These are phyloP conservation scores for Leccinum uliginosum DNA, from an alignment of 768 basidiomycete species.

Conservation along the genomic window DNA sequence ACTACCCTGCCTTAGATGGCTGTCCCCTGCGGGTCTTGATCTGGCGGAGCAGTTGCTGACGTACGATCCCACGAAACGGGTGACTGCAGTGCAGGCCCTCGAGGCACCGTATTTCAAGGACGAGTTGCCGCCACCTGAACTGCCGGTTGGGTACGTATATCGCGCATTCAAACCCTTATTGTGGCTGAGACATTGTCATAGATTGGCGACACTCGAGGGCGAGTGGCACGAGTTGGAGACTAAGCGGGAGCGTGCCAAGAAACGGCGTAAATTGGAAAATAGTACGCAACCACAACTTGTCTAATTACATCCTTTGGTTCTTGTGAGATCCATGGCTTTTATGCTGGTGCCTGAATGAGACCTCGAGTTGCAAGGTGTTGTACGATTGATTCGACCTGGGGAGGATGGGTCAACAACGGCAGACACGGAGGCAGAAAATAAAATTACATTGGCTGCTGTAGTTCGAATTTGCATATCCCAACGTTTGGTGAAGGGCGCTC, in stretches of 20 bases:
- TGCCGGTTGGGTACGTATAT: slow-evolving; percentile 69
- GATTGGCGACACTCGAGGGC: slow-evolving; percentile 77
- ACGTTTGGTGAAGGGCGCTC: slow-evolving; percentile 84
- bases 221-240: slow-evolving; percentile 99
- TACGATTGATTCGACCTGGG: slow-evolving; percentile 81
- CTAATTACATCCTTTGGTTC: slow-evolving; percentile 24
- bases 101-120: slow-evolving; percentile 77
- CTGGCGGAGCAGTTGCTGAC: slow-evolving; percentile 78
- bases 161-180: neutral
- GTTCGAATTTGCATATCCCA: slow-evolving; percentile 95
- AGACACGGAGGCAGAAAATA: slow-evolving; percentile 15
- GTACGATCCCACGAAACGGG: slow-evolving; percentile 75
- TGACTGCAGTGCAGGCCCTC: slow-evolving; percentile 77
- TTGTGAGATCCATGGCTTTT: slow-evolving; percentile 12
- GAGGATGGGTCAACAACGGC: slow-evolving; percentile 1
- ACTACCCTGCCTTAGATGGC: slow-evolving; percentile 50
- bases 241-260: slow-evolving; percentile 84
- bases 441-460: slow-evolving; percentile 74
- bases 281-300: slow-evolving; percentile 35
- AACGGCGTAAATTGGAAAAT: slow-evolving; percentile 63
- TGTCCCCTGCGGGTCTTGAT: slow-evolving; percentile 82
- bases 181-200: slow-evolving; percentile 27
- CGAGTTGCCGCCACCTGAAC: slow-evolving; percentile 70
- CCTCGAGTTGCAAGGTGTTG: slow-evolving; percentile 74
- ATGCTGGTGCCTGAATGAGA: slow-evolving; percentile 41